These are phyloP conservation scores for Colletotrichum siamense DNA, from an alignment of 2,329 filamentous ascomycete genomes.

Conservation along the genomic window DNA sequence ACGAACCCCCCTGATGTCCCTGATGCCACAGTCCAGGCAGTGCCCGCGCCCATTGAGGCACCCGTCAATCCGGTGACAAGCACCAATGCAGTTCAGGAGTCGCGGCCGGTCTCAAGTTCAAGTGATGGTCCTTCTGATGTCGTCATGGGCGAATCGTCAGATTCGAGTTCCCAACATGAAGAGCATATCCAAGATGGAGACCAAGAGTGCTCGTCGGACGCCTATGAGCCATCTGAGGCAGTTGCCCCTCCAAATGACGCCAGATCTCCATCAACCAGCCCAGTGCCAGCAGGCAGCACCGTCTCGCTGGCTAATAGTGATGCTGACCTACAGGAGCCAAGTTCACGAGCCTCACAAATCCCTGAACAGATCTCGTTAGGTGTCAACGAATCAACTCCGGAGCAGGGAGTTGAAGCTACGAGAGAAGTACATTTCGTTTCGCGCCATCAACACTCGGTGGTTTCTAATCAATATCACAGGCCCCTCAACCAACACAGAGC, in stretches of 20 bases:
- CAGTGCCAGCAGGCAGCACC: conserved; percentile 24
- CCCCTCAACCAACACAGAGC: conserved; percentile 15
- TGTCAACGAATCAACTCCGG: conserved; percentile 24
- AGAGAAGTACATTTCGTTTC: conserved; percentile 50
- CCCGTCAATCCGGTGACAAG: neutral
- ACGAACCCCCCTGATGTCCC: neutral
- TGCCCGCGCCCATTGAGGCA: neutral
- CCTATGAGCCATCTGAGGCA: conserved; percentile 61
- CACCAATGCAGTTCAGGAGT: neutral
- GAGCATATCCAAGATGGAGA: conserved; percentile 24
- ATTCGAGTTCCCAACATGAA: conserved; percentile 17
- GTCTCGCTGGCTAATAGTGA: conserved; percentile 30
- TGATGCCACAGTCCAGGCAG: neutral
- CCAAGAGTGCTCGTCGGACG: conserved; percentile 42
- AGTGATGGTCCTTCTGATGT: conserved; percentile 18
- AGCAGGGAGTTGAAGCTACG: conserved; percentile 30
- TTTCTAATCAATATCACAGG: conserved; percentile 25
- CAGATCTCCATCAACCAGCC: conserved; percentile 54
- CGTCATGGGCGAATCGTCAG: conserved; percentile 20
- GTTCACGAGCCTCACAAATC: conserved; percentile 24
- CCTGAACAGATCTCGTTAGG: conserved; percentile 22
- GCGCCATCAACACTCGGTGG: conserved; percentile 13
- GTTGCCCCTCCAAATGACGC: conserved; percentile 52
- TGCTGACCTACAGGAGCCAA: conserved; percentile 28
- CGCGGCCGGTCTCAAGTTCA: neutral